Conservation (phyloP, 192 early-diverging fungal species). For the Mortierella alpina region DNA sequence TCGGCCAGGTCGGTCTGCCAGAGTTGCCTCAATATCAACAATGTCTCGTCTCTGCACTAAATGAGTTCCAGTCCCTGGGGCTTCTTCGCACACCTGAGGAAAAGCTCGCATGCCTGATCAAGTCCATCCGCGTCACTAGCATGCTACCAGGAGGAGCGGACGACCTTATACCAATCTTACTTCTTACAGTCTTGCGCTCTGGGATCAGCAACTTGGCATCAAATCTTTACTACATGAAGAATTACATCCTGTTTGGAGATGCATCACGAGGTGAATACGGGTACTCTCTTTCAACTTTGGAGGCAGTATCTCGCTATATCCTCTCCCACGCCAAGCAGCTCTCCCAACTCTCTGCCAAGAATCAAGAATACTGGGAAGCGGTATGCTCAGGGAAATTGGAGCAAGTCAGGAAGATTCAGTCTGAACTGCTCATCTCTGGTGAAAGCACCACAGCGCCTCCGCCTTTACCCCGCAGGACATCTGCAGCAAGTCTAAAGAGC, state of each 20-base stretch:
- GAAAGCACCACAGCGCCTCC: background rate
- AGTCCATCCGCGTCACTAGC: slow-evolving; percentile 42
- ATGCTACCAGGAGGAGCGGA: slow-evolving; percentile 47
- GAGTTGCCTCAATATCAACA: slow-evolving; percentile 41
- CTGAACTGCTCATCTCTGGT: background rate
- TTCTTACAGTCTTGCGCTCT: slow-evolving; percentile 59
- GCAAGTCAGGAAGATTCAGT: slow-evolving; percentile 12
- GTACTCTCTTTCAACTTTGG: slow-evolving; percentile 61
- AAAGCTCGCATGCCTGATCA: slow-evolving; percentile 56
- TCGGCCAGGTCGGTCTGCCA: slow-evolving; percentile 60
- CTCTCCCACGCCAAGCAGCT: slow-evolving; percentile 36
- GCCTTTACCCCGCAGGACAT: slow-evolving; percentile 1
- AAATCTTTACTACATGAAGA: slow-evolving; percentile 63
- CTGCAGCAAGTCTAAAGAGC: slow-evolving; percentile 21
- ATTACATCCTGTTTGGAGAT: slow-evolving; percentile 58
- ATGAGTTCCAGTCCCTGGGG: slow-evolving; percentile 59
- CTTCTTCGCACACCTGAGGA: slow-evolving; percentile 61
- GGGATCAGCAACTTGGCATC: slow-evolving; percentile 57
- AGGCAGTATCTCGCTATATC: slow-evolving; percentile 59
- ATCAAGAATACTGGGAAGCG: slow-evolving; percentile 50
- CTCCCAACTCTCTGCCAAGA: slow-evolving; percentile 42
- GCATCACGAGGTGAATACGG: slow-evolving; percentile 55
- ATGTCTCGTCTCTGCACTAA: slow-evolving; percentile 45
- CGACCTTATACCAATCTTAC: slow-evolving; percentile 58
- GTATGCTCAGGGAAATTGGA: slow-evolving; percentile 46